phyloP scores from a whole-genome alignment of 2,329 filamentous ascomycete genomes.

The Monosporascus sp. region DNA sequence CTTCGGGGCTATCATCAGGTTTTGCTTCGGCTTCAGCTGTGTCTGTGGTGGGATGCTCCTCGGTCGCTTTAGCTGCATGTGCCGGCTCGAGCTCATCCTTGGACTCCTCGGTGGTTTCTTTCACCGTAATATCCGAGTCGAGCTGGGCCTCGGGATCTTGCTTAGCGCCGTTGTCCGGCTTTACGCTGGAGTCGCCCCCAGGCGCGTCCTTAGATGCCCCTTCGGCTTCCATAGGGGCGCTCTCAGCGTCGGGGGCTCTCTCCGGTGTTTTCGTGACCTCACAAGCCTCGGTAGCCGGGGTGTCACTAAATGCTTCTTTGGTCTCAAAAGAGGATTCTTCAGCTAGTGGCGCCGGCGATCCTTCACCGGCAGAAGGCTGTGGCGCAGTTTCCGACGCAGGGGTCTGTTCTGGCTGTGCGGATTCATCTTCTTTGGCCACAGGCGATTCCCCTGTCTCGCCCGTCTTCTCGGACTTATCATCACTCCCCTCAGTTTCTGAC shows the following conservation, averaged over 20 bases:
- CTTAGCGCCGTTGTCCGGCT: background rate
- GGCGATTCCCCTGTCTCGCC: constrained; percentile 8
- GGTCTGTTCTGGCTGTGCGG: background rate
- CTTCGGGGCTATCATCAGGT: background rate
- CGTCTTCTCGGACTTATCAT: background rate
- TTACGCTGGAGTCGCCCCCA: too few relatives aligned
- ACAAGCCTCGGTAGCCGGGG: background rate
- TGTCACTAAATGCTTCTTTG: background rate
- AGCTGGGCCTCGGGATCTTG: background rate
- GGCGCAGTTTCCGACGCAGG: background rate
- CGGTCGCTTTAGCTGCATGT: background rate
- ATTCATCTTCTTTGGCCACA: constrained; percentile 3
- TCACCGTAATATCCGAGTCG: background rate
- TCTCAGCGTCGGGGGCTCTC: background rate
- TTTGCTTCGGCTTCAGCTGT: background rate
- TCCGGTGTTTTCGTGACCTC: background rate
- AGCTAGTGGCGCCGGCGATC: background rate
- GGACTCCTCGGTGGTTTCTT: background rate
- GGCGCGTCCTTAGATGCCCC: too few relatives aligned
- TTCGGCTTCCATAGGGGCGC: too few relatives aligned
- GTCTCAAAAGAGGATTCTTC: background rate
- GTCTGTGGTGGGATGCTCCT: background rate
- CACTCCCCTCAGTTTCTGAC: background rate
- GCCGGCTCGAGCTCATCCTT: background rate
- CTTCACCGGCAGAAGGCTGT: background rate